Evolutionary conservation across 768 basidiomycete species (phyloP).

Genomic region (Hydnum rufescens): DNA sequence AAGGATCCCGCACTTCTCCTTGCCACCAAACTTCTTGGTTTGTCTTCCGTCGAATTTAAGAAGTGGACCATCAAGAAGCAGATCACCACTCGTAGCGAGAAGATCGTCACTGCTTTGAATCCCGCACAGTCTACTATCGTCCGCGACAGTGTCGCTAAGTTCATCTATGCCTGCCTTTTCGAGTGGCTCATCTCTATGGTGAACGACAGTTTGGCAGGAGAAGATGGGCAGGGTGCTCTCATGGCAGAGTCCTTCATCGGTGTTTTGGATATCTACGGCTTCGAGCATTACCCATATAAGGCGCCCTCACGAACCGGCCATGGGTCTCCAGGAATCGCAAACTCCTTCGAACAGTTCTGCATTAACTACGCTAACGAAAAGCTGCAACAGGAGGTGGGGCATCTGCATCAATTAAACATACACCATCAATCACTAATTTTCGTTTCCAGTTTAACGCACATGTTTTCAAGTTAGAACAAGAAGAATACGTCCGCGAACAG

Average conservation of each 20-base stretch:
- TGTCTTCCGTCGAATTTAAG: constrained; percentile 83
- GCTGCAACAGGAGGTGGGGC: constrained; percentile 78
- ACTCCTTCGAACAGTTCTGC: constrained; percentile 79
- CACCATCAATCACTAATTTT: neutral
- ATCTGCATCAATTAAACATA: neutral
- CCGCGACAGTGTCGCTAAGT: constrained; percentile 91
- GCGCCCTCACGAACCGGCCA: constrained; percentile 50
- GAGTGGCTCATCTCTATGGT: constrained; percentile 97
- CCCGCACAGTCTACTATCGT: constrained; percentile 83
- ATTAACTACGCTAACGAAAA: constrained; percentile 99
- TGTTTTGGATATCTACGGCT: constrained; percentile 94
- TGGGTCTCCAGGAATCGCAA: neutral
- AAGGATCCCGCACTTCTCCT: constrained; percentile 59
- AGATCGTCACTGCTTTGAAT: constrained; percentile 77
- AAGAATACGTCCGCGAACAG: constrained; percentile 94
- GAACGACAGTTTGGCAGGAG: constrained; percentile 93
- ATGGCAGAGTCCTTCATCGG: constrained; percentile 97
- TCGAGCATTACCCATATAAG: constrained; percentile 83
- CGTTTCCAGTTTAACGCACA: constrained; percentile 82
- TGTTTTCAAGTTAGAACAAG: constrained; percentile 97
- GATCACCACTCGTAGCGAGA: constrained; percentile 82
- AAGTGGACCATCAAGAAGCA: constrained; percentile 99
- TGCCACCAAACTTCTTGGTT: constrained; percentile 77
- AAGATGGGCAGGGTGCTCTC: constrained; percentile 75
- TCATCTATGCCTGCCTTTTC: constrained; percentile 95